Conservation (phyloP, 1,139 yeast genomes). For the Zhuliangozyma blackwelliae region DNA sequence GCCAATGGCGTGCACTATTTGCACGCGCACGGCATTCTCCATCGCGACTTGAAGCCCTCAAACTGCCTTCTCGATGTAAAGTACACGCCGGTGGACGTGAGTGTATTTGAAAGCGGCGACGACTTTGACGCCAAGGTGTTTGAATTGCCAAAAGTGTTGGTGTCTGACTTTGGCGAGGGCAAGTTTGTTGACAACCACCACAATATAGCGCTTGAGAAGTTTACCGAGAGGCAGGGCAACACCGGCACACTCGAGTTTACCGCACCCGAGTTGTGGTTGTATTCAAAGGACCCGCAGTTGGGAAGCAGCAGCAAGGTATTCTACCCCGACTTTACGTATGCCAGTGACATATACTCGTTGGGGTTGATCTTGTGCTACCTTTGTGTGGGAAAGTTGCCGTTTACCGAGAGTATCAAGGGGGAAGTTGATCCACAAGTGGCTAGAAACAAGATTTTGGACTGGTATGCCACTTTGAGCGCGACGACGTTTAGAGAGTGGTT, state of each 20-base stretch:
- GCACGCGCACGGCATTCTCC: constrained; percentile 72
- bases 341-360: constrained; percentile 75
- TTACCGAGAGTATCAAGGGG: constrained; percentile 23
- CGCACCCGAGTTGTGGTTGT: constrained; percentile 71
- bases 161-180: constrained; percentile 90
- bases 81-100: constrained; percentile 11
- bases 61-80: constrained; percentile 62
- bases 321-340: constrained; percentile 53
- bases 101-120: constrained; percentile 6
- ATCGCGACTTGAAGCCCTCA: constrained; percentile 84
- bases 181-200: constrained; percentile 54
- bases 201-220: constrained; percentile 5
- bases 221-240: constrained; percentile 46
- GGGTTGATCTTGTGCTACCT: constrained; percentile 77
- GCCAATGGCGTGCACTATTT: constrained; percentile 66
- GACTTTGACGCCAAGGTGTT: constrained; percentile 21
- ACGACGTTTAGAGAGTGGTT: constrained; percentile 27
- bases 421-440: constrained; percentile 31
- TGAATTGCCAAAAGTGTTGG: constrained; percentile 61
- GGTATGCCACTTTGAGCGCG: constrained; percentile 24
- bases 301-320: constrained; percentile 18
- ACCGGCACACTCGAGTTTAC: constrained; percentile 87
- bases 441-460: constrained; percentile 22
- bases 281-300: constrained; percentile 19
- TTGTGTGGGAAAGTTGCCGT: constrained; percentile 70